A percentile compares a stretch with the other conserved stretches of the same genome.
phyloP scores from a whole-genome alignment of 768 basidiomycete species.

The Pulveroboletus sp. region DNA sequence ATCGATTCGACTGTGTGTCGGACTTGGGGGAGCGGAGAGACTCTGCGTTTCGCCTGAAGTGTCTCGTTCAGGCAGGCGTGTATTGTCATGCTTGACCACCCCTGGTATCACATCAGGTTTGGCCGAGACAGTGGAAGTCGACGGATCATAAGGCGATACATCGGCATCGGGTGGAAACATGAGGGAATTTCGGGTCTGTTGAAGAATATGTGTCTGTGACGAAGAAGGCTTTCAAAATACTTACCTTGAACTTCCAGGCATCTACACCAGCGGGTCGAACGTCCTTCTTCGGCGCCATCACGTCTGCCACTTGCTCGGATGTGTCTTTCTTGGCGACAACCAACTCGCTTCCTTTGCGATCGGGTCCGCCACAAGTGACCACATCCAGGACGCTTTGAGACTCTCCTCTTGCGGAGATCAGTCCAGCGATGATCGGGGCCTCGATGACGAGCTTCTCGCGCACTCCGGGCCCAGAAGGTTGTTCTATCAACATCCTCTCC shows the following conservation, averaged over 20 bases:
- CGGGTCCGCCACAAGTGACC: conserved; percentile 25
- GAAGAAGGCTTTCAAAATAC: conserved; percentile 9
- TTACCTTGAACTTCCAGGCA: conserved; percentile 79
- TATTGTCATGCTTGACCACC: conserved; percentile 74
- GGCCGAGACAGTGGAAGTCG: conserved; percentile 26
- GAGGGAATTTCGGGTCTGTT: conserved; percentile 84
- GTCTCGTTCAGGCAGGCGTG: conserved; percentile 74
- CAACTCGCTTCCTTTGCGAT: conserved; percentile 24
- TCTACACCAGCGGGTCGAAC: conserved; percentile 68
- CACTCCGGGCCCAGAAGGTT: conserved; percentile 57
- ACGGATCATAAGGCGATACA: conserved; percentile 65
- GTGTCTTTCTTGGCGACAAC: conserved; percentile 19
- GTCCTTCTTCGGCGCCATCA: conserved; percentile 79
- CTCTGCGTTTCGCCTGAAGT: conserved; percentile 40
- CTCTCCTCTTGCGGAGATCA: conserved; percentile 41
- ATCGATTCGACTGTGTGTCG: conserved; percentile 83
- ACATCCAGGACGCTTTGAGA: background rate
- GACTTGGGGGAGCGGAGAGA: conserved; percentile 72
- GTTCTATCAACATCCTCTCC: conserved; percentile 71
- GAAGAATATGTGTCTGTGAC: background rate
- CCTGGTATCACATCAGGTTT: conserved; percentile 45
- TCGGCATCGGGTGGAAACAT: conserved; percentile 97
- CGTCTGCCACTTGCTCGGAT: conserved; percentile 46
- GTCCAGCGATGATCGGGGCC: conserved; percentile 49
- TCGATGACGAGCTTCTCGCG: conserved; percentile 65